Base-by-base conservation (phyloP, 345 rosid genomes). In the Arabidopsis suecica region DNA sequence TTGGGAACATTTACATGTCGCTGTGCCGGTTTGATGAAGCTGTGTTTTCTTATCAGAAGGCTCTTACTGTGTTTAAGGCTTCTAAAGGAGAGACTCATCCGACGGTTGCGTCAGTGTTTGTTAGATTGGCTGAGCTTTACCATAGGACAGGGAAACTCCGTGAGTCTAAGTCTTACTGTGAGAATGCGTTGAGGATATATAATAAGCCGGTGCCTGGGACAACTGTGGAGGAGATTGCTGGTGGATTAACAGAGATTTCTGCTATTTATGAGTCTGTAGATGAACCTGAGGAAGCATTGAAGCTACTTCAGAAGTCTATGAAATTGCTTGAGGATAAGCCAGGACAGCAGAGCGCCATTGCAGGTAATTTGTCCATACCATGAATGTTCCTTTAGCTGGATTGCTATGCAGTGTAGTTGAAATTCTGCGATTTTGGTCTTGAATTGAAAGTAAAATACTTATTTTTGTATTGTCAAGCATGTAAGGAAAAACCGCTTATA, bases 31-130 rank as follows among this genome's bases (percentile, higher is more conserved):
- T 92, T 60, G 99, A 95, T 20, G 98, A 95, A 84, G 97, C 99
- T 14, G 82, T 93, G 56, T 95, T 95, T 84, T 90, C 99, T 4
- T 95, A 92, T 82, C 99, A 95, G 84, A 95, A 95, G 88, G 99
- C 98, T 58, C 94, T 95, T 28, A 95, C 99, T 1, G 94, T 95
- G 48, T 95, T 92, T 77, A 95, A 95, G 81, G 84, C 99, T 3
- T 89, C 99, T 0, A 95, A 87, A 79, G 99, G 99, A 0, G 99
- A 95, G 82, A 89, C 83, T 85, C 99, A 95, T 80, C 98, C 96
- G 18, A 81, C 88, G 0, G 99, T 95, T 5, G 99, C 98, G 34
- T 89, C 97, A 5, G 97, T 93, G 66, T 90, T 89, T 80, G 98
- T 89, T 9, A 93, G 96, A 30, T 89, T 95, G 48, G 99, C 99